Base-by-base conservation (phyloP, 2,329 filamentous ascomycete genomes). In the Blumeria hordei region DNA sequence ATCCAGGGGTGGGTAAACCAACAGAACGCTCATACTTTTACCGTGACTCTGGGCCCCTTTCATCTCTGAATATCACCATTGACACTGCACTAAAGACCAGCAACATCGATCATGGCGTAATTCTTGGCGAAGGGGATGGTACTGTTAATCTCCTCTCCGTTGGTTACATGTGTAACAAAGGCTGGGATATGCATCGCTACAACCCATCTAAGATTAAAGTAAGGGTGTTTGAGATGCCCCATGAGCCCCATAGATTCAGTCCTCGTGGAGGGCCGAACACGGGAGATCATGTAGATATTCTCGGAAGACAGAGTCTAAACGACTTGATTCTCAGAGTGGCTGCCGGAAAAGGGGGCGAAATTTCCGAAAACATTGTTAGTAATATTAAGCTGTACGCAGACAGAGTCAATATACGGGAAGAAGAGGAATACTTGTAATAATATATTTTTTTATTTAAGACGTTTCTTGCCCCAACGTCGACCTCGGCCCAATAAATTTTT, bases 101-200 rank as follows among this genome's bases (percentile, higher is more conserved):
- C 14, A 71, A 74, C 3, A 72, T 80, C 4, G 88, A 98, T 65
- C 92, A 85, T 60, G 92, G 92, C 28, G 87, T 98, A n/a, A 74
- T 94, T 36, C 83, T 95, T 74, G 90, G 90, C 39, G 92, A 96
- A 67, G 92, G 92, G 3, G 92, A 98, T 62, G 92, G 92, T 1
- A 98, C 92, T 0, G 92, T 98, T 44, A 94, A 88, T 60, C 69
- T 98, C n/a, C 70, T 98, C 10, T 93, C 85, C 61, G 79, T 80
- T 0, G 92, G 90, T 1, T 98, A 96, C 67, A 96, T 98, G 92
- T 98, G 92, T 67, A 83, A 87, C 61, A 87, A 83, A 62, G 92
- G 92, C 3, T 98, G 92, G 92, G 80, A 81, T 56, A 84, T 95
- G 68, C 88, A 87, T 68, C 77, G 92, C 37, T 98, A 93, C 67